Conservation (phyloP, 495 filamentous ascomycete genomes). For the Emericellopsis terricola region DNA sequence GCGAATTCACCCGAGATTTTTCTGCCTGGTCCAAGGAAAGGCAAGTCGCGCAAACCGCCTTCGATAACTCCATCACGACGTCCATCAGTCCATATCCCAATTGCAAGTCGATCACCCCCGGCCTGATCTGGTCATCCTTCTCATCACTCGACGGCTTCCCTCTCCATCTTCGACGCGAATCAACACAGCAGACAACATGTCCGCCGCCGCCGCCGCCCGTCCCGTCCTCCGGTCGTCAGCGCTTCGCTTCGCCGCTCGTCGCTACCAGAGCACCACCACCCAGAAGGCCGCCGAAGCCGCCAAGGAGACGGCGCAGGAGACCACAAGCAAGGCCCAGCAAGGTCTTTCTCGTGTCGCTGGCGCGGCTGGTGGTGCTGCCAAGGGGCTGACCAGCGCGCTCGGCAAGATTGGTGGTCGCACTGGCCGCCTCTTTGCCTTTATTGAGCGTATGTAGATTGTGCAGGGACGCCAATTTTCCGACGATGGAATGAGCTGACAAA, state of each 20-base stretch:
- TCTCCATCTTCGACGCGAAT: conserved; percentile 1
- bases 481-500: background rate
- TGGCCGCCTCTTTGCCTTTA: conserved; percentile 57
- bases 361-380: conserved; percentile 54
- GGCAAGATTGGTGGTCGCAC: conserved; percentile 71
- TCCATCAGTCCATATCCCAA: too few relatives aligned
- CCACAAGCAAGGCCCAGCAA: conserved; percentile 60
- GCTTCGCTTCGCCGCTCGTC: conserved; percentile 24
- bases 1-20: conserved; percentile 4
- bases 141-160: background rate
- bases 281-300: conserved; percentile 43
- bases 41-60: background rate
- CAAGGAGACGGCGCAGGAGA: conserved; percentile 41
- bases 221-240: conserved; percentile 16
- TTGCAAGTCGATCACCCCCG: too few relatives aligned
- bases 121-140: background rate
- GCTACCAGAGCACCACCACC: conserved; percentile 28
- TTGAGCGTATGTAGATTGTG: conserved; percentile 65
- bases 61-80: background rate
- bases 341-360: conserved; percentile 71
- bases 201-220: conserved; percentile 10
- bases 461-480: background rate
- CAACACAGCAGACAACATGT: conserved; percentile 3
- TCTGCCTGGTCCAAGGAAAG: background rate
- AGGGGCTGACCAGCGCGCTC: conserved; percentile 43